A percentile compares a stretch with the other conserved stretches of the same genome.
These are phyloP conservation scores for Leccinum imitatum DNA, from an alignment of 768 basidiomycete species.

Conservation along the genomic window DNA sequence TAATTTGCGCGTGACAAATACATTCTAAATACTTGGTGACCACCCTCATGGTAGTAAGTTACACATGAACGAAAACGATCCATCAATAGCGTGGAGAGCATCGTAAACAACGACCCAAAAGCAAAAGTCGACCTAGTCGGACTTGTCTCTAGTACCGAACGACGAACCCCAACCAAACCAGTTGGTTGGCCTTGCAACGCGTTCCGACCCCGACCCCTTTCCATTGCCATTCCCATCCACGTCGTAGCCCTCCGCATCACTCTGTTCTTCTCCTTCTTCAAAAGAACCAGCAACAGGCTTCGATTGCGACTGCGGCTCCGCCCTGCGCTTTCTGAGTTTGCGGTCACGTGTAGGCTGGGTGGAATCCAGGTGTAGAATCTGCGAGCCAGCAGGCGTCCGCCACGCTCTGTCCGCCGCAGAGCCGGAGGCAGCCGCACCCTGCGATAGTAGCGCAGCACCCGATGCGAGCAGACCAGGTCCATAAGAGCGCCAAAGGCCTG, in stretches of 20 bases:
- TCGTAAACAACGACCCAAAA: background rate
- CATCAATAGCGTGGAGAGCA: background rate
- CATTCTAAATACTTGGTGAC: slow-evolving; percentile 8
- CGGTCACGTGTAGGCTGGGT: slow-evolving; percentile 42
- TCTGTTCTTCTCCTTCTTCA: slow-evolving; percentile 63
- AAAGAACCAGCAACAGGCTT: slow-evolving; percentile 34
- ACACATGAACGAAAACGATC: slow-evolving; percentile 1
- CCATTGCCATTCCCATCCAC: slow-evolving; percentile 23
- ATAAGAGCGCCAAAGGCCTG: slow-evolving; percentile 74
- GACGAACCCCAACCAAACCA: slow-evolving; percentile 36
- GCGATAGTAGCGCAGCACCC: slow-evolving; percentile 60
- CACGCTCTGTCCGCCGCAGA: slow-evolving; percentile 28
- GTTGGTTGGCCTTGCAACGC: slow-evolving; percentile 32
- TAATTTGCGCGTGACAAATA: slow-evolving; percentile 1
- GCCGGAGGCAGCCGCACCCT: slow-evolving; percentile 45
- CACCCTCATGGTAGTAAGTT: background rate
- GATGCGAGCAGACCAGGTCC: slow-evolving; percentile 71
- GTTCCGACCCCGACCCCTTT: slow-evolving; percentile 18
- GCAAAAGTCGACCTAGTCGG: slow-evolving; percentile 12
- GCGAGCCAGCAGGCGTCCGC: slow-evolving; percentile 32
- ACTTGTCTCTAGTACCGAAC: slow-evolving; percentile 19
- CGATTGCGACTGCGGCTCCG: slow-evolving; percentile 40
- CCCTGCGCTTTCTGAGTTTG: slow-evolving; percentile 48
- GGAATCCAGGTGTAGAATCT: slow-evolving; percentile 27
- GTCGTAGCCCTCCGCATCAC: slow-evolving; percentile 67